Percentiles rank a stretch among this genome's conserved stretches.
Conservation (phyloP, 306 rosid genomes). For the Cyamopsis tetragonoloba region DNA sequence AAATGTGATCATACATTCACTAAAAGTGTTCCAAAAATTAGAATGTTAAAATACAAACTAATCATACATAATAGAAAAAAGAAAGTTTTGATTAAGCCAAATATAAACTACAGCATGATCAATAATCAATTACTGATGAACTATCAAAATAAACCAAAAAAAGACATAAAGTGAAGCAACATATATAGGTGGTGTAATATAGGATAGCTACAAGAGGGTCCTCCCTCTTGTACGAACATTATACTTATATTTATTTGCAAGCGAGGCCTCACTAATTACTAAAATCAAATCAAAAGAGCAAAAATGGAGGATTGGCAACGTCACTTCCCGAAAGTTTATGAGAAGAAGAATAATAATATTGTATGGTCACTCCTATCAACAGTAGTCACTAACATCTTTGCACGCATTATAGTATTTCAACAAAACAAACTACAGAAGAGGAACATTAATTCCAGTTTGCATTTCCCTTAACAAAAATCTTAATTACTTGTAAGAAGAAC, state of each 20-base stretch:
- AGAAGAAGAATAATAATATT: too few species aligned
- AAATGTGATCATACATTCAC: too few species aligned
- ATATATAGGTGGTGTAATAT: neutral
- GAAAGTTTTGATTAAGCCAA: neutral
- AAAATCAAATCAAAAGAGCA: constrained; percentile 18
- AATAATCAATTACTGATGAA: neutral
- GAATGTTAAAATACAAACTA: too few species aligned
- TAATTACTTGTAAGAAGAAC: constrained; percentile 27
- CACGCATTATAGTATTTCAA: too few species aligned
- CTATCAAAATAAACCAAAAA: too few species aligned
- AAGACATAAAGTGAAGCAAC: neutral
- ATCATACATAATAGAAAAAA: too few species aligned
- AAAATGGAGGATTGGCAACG: constrained; percentile 31
- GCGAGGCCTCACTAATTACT: too few species aligned
- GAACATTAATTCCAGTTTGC: neutral
- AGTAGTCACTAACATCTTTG: neutral
- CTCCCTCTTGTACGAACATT: constrained; percentile 31
- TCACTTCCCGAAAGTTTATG: constrained; percentile 36
- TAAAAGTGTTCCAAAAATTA: too few species aligned
- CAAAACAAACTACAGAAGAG: neutral
- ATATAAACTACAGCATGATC: neutral
- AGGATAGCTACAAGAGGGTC: constrained; percentile 4
- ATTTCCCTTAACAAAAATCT: constrained; percentile 23
- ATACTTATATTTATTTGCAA: constrained; percentile 30
- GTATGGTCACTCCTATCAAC: constrained; percentile 38